Base-by-base conservation (phyloP, 106 monocot species). In the Acorus gramineus region DNA sequence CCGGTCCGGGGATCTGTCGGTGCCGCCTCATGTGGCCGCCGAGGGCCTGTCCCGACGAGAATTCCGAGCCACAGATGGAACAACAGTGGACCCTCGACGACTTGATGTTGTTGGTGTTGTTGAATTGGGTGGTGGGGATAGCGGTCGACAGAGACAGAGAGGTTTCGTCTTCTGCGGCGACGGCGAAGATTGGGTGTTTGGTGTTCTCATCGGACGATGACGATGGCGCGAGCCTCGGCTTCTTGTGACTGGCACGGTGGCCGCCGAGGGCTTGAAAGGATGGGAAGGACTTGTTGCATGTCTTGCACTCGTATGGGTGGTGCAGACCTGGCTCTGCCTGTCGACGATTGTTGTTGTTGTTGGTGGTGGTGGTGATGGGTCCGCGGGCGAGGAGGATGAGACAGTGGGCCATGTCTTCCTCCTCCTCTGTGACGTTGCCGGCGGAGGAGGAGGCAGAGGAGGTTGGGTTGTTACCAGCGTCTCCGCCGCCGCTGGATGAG, bases 11-110 rank as follows among this genome's bases (percentile, higher is more conserved):
- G 5, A 50, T 3, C 50, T 72, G 65, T 44, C 76, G 46, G 70
- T 82, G 81, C 43, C 81, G 68, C 62, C 81, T 47, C 81, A 82
- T 82, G 57, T 82, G 81, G 8, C 81, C 81, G 2, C 81, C 81
- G 6, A 82, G 61, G 0, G 81, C 81, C 52, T 82, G 81, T 2
- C 81, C 81, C 9, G 73, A 77, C 2, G 69, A 61, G 73, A 82
- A 82, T 55, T 70, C 77, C 43, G 73, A 60, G 0, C 81, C 73
- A 50, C 81, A 82, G 14, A 77, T 70, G 44, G 81, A 69, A 48
- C 81, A 82, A 57, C 73, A 66, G 60, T 82, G 81, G 7, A 70
- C 61, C 66, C 69, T 77, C 48, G 53, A 4, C 66, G 28, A 28
- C 28, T 28, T 28, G 28, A 28, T 28, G 28, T 28, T 28, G 28